Percentiles rank a stretch among this genome's conserved stretches.
Evolutionary conservation across 768 basidiomycete genomes (phyloP).

Genomic region (Naganishia friedmannii): DNA sequence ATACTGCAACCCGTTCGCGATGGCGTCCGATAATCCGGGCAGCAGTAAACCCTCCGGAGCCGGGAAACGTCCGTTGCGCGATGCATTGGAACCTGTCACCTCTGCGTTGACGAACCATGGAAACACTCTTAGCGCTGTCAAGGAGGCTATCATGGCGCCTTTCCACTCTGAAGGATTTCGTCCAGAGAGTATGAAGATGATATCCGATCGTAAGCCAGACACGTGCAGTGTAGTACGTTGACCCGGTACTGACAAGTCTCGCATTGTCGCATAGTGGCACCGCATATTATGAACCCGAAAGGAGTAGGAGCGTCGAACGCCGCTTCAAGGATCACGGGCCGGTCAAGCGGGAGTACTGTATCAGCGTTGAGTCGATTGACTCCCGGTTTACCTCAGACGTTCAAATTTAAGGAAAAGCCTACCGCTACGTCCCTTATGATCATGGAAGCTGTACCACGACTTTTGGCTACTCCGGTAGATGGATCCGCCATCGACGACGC

Average conservation of each 20-base stretch:
- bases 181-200: slow-evolving; percentile 47
- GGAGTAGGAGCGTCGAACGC: slow-evolving; percentile 34
- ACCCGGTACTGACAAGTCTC: neutral
- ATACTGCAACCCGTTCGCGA: neutral
- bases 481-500: neutral
- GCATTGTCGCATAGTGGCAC: slow-evolving; percentile 39
- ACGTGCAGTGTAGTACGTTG: neutral
- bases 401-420: slow-evolving; percentile 23
- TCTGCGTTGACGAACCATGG: slow-evolving; percentile 27
- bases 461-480: slow-evolving; percentile 29
- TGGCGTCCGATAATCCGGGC: slow-evolving; percentile 13
- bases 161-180: slow-evolving; percentile 43
- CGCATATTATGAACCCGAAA: slow-evolving; percentile 46
- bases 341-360: neutral
- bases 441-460: slow-evolving; percentile 45
- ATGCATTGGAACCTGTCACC: slow-evolving; percentile 33
- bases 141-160: slow-evolving; percentile 48
- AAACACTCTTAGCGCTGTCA: slow-evolving; percentile 43
- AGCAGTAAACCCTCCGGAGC: slow-evolving; percentile 1
- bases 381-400: slow-evolving; percentile 17
- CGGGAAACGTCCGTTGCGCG: slow-evolving; percentile 22
- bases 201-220: slow-evolving; percentile 47
- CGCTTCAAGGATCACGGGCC: slow-evolving; percentile 4
- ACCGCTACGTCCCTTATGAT: slow-evolving; percentile 51
- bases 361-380: slow-evolving; percentile 13